Evolutionary conservation across 2,329 filamentous ascomycete genomes (phyloP), one percentile per base, ranked within the genome.

Genomic region (Hymenoscyphus repandus): DNA sequence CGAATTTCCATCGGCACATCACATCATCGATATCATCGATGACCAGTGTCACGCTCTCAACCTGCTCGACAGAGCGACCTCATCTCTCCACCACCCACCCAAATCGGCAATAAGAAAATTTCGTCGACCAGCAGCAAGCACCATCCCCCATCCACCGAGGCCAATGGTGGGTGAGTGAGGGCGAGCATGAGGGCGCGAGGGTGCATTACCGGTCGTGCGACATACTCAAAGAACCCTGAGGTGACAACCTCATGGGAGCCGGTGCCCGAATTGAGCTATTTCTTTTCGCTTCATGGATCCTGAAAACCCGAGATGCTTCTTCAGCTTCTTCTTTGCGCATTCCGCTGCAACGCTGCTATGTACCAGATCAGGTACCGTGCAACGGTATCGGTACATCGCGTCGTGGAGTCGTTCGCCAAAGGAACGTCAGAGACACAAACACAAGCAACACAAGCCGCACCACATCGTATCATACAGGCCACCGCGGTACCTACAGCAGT

Each of bases 181-280:
- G 44, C 13, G 18, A 18, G 22, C 4, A 27, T 27, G 22, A 27
- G 7, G 27, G 22, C 32, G 45, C 45, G 22, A 27, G 7, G 27
- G 22, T 41, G 45, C 45, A 48, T 40, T 48, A 36, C 45, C 43
- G 43, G 43, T 45, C 43, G 43, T 45, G 32, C 43, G 43, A 45
- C 32, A 34, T 13, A 18, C 18, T 22, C 17, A 30, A 5, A 18
- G 15, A 33, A 13, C 11, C 12, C 7, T 13, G 12, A 39, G 32
- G 32, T n/a, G n/a, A n/a, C n/a, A n/a, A n/a, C n/a, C n/a, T n/a
- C 12, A 37, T 37, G 34, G 12, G 5, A 37, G 34, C 34, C 15
- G 34, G 3, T 2, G 7, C 13, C 17, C 17, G 17, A n/a, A 33
- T n/a, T 17, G 41, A 33, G 30, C 41, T 32, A 33, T 44, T 33